These are phyloP conservation scores for Phlebiopsis gigantea DNA, from an alignment of 768 basidiomycete genomes.

Conservation along the genomic window DNA sequence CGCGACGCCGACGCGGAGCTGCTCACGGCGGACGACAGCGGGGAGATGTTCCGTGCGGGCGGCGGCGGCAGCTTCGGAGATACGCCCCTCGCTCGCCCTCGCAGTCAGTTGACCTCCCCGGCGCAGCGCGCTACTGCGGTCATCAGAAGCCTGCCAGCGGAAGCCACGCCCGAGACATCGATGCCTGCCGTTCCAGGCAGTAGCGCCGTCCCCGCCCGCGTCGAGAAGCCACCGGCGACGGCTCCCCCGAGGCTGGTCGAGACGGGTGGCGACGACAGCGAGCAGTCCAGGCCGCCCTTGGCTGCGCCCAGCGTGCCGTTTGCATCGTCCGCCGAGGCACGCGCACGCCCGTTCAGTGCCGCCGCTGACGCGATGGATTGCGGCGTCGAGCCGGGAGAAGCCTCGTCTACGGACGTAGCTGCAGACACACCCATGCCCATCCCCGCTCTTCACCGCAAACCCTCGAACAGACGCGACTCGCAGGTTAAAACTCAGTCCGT, in stretches of 20 bases:
- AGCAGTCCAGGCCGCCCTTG: background rate
- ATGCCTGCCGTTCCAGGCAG: background rate
- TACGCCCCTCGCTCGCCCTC: conserved; percentile 20
- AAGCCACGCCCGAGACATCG: background rate
- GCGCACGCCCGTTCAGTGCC: background rate
- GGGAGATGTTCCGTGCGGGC: conserved; percentile 7
- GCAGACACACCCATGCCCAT: background rate
- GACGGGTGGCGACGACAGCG: background rate
- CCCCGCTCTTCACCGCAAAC: background rate
- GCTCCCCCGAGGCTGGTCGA: background rate
- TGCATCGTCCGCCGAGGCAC: background rate
- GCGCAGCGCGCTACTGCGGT: background rate
- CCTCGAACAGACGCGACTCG: background rate
- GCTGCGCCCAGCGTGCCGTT: background rate
- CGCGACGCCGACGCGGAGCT: conserved; percentile 4
- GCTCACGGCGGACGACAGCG: conserved; percentile 12
- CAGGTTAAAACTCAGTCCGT: background rate
- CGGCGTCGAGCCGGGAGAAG: background rate
- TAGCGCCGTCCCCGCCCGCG: no score
- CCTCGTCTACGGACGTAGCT: background rate
- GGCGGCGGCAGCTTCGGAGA: conserved; percentile 7
- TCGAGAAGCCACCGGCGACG: background rate
- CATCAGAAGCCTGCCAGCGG: background rate
- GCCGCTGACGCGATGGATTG: background rate
- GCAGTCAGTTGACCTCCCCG: conserved; percentile 38